Percentiles rank a stretch among this genome's conserved stretches.
Evolutionary conservation across 345 rosid genomes (phyloP).

Genomic region (Eucalyptus tenuipes): DNA sequence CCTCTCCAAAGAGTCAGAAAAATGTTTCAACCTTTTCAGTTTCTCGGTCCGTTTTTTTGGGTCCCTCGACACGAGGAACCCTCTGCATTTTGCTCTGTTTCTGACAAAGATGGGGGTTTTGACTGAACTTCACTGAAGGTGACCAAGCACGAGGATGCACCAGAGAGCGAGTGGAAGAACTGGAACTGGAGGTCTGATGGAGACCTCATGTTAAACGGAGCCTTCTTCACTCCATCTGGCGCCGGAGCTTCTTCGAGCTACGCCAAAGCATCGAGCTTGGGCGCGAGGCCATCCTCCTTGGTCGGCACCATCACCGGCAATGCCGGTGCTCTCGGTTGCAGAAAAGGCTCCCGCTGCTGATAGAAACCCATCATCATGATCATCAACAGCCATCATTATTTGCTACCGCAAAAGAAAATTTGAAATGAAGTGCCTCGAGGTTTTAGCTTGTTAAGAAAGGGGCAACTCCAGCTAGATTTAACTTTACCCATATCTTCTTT

Average conservation of each 20-base stretch:
- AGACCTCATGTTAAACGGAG: slow-evolving; percentile 59
- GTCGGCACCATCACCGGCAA: slow-evolving; percentile 43
- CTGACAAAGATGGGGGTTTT: background rate
- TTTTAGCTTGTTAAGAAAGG: background rate
- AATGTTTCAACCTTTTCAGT: background rate
- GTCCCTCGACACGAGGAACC: background rate
- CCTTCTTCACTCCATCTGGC: slow-evolving; percentile 56
- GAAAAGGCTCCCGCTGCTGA: slow-evolving; percentile 61
- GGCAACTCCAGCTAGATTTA: background rate
- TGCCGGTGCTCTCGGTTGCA: slow-evolving; percentile 60
- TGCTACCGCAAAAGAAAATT: background rate
- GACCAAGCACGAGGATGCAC: slow-evolving; percentile 72
- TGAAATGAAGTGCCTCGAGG: background rate
- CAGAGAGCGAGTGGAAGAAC: slow-evolving; percentile 42
- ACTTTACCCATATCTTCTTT: background rate
- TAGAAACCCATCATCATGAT: background rate
- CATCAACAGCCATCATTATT: background rate
- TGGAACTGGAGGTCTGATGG: slow-evolving; percentile 91
- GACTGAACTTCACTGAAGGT: slow-evolving; percentile 16
- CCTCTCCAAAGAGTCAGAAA: background rate
- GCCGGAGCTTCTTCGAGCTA: slow-evolving; percentile 65
- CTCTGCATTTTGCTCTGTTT: background rate
- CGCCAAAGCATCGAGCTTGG: slow-evolving; percentile 63
- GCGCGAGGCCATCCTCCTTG: slow-evolving; percentile 64
- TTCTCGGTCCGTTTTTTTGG: background rate